Evolutionary conservation across 2,329 filamentous ascomycete species (phyloP).

Genomic region (Fusarium illudens): DNA sequence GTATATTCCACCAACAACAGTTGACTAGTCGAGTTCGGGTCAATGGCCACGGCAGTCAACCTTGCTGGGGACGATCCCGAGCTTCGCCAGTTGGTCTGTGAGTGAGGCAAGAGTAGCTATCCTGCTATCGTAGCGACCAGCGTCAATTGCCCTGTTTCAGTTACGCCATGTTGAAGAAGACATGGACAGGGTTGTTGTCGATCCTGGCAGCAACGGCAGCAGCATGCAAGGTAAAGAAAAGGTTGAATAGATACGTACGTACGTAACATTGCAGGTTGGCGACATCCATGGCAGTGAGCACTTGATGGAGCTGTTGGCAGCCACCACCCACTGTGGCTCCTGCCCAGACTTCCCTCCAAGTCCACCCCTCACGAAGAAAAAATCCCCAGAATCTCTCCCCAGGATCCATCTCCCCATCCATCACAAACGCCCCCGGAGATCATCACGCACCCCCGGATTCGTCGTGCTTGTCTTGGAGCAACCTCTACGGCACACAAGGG

Average conservation of each 20-base stretch:
- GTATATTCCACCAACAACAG: conserved; percentile 8
- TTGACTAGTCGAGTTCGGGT: conserved; percentile 1
- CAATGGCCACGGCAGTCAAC: conserved; percentile 11
- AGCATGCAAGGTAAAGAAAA: not conserved
- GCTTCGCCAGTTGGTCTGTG: conserved; percentile 2
- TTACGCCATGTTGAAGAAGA: not conserved
- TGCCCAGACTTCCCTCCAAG: conserved; percentile 5
- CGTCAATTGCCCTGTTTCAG: conserved; percentile 5
- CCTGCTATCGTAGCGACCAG: not conserved
- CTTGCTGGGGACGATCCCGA: not conserved
- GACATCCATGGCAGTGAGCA: not conserved
- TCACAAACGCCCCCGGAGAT: conserved; percentile 13
- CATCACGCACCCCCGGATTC: conserved; percentile 25
- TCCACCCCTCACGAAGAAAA: conserved; percentile 15
- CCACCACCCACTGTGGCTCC: conserved; percentile 16
- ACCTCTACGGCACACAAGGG: not conserved
- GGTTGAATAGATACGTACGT: not conserved
- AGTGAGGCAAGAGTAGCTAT: not conserved
- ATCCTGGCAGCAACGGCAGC: not conserved
- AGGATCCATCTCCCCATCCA: conserved; percentile 16
- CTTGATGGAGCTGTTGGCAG: conserved; percentile 6
- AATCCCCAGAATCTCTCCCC: conserved; percentile 23
- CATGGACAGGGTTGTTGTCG: conserved; percentile 3
- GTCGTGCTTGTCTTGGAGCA: conserved; percentile 7
- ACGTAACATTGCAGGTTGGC: not conserved